phyloP scores from a whole-genome alignment of 495 filamentous ascomycete species.

The Evernia prunastri region DNA sequence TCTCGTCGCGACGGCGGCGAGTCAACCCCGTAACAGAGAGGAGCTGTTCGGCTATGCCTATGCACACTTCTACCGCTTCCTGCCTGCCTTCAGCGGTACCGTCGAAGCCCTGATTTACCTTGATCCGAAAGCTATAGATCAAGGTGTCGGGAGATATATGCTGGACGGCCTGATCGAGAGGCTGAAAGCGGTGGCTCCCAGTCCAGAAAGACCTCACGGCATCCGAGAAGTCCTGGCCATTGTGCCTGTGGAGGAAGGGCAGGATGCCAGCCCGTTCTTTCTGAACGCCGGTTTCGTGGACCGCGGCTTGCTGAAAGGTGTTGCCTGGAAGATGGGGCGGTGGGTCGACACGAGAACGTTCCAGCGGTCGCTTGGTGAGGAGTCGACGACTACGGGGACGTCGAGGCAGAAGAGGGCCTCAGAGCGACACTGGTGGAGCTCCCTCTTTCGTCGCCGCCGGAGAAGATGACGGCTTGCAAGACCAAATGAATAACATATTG shows the following conservation, averaged over 20 bases:
- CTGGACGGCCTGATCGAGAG: constrained; percentile 19
- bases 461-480: not conserved
- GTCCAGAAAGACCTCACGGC: constrained; percentile 2
- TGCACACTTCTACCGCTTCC: constrained; percentile 8
- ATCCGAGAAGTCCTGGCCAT: constrained; percentile 31
- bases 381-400: not conserved
- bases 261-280: constrained; percentile 28
- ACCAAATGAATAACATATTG: too few species aligned
- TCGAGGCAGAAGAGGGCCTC: not conserved
- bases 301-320: constrained; percentile 26
- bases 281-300: constrained; percentile 28
- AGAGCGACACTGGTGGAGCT: not conserved
- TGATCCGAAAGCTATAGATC: constrained; percentile 25
- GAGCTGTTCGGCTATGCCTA: constrained; percentile 31
- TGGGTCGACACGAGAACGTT: constrained; percentile 1
- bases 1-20: constrained; percentile 30
- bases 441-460: not conserved
- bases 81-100: constrained; percentile 30
- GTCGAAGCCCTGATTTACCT: constrained; percentile 33
- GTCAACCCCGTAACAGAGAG: not conserved
- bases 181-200: constrained; percentile 6
- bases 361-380: not conserved
- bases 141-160: constrained; percentile 24
- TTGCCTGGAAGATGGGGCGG: constrained; percentile 23
- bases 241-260: constrained; percentile 31